A percentile compares a stretch with the other conserved stretches of the same genome.
Conservation (phyloP, 352 stramenopile genomes). For the Elongisporangium senticosum region DNA sequence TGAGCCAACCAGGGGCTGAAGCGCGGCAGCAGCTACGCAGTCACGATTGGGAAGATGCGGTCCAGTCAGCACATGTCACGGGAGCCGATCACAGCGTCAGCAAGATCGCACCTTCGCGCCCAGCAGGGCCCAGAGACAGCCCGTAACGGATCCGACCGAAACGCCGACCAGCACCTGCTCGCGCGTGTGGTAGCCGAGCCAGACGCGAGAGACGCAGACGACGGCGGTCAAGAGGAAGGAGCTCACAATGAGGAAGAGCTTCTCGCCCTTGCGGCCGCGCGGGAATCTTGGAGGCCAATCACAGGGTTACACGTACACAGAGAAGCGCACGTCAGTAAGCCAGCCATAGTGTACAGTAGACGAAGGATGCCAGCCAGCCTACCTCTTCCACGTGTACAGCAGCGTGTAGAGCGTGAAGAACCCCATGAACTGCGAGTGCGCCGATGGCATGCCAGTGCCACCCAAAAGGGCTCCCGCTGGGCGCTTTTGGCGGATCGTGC, state of each 20-base stretch:
- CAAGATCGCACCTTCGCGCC: slow-evolving; percentile 16
- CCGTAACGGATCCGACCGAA: slow-evolving; percentile 23
- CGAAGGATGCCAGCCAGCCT: not conserved
- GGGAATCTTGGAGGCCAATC: slow-evolving; percentile 14
- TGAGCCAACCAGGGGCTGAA: slow-evolving; percentile 11
- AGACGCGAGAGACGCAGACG: slow-evolving; percentile 39
- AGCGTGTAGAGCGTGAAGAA: slow-evolving; percentile 51
- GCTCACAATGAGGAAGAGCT: slow-evolving; percentile 30
- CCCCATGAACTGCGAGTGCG: slow-evolving; percentile 48
- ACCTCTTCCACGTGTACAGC: slow-evolving; percentile 38
- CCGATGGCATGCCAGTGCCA: slow-evolving; percentile 46
- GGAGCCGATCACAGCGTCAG: not conserved
- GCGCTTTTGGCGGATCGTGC: slow-evolving; percentile 40
- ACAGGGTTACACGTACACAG: slow-evolving; percentile 18
- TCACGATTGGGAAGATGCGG: not conserved
- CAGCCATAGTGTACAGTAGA: not conserved
- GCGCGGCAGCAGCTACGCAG: slow-evolving; percentile 21
- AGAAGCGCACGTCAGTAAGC: not conserved
- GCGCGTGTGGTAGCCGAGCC: slow-evolving; percentile 42
- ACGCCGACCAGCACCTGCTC: slow-evolving; percentile 41
- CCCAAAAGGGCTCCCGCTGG: slow-evolving; percentile 36
- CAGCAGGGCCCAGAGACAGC: slow-evolving; percentile 28
- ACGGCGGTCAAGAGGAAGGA: slow-evolving; percentile 20
- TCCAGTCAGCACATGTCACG: not conserved
- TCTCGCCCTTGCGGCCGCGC: slow-evolving; percentile 26